These are phyloP conservation scores for Tricholoma sp. DNA, from an alignment of 768 basidiomycete genomes.

Conservation along the genomic window DNA sequence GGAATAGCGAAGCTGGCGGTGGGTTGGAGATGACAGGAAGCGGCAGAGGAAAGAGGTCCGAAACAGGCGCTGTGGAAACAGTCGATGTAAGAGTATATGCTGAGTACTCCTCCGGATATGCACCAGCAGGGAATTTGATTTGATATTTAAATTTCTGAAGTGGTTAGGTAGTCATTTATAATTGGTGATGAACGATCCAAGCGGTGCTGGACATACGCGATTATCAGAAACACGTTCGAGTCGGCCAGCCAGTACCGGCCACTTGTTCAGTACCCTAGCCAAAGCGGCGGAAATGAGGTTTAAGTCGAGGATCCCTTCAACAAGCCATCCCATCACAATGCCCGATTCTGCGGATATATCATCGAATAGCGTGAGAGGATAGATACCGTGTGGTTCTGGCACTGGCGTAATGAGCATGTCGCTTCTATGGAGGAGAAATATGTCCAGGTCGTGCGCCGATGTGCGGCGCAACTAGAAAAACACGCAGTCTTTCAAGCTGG, in stretches of 20 bases:
- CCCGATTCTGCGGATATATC: slow-evolving; percentile 31
- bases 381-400: not conserved
- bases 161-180: not conserved
- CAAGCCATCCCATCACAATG: slow-evolving; percentile 39
- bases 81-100: slow-evolving; percentile 32
- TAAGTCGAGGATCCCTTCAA: slow-evolving; percentile 33
- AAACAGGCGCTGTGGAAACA: slow-evolving; percentile 29
- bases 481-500: too few species aligned
- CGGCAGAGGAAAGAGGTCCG: slow-evolving; percentile 30
- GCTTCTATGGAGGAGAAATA: not conserved
- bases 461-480: too few species aligned
- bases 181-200: not conserved
- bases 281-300: slow-evolving; percentile 25
- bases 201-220: slow-evolving; percentile 8
- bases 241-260: slow-evolving; percentile 27
- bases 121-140: slow-evolving; percentile 31
- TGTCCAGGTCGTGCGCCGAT: too few species aligned
- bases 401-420: not conserved
- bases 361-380: slow-evolving; percentile 35
- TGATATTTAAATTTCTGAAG: slow-evolving; percentile 28
- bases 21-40: slow-evolving; percentile 27
- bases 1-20: slow-evolving; percentile 31
- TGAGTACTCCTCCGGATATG: slow-evolving; percentile 26
- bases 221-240: slow-evolving; percentile 16
- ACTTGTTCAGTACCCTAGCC: slow-evolving; percentile 25